Evolutionary conservation across 2,329 filamentous ascomycete species (phyloP), one percentile per base, ranked within the genome.

Genomic region (Penicillium vulpinum): DNA sequence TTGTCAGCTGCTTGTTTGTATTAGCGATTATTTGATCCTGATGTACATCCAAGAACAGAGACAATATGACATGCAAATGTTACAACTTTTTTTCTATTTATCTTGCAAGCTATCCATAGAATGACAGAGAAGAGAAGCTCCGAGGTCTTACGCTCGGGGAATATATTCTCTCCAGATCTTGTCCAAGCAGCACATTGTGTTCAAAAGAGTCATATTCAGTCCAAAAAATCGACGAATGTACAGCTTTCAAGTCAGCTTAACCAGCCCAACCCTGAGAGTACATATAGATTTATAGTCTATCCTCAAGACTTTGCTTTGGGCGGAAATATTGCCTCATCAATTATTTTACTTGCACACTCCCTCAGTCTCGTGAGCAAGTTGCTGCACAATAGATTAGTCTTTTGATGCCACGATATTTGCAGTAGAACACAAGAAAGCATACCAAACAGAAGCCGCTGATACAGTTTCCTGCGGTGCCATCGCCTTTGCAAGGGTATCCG

Each of bases 381-480:
- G 50, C 50, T 52, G 18, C 11, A 29, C 11, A 13, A 15, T 11
- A 22, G 3, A 13, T 52, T 16, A 52, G 40, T 9, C 1, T 29
- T n/a, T 22, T 13, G n/a, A 21, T 13, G 3, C 1, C 11, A 13
- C 5, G 2, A n/a, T 21, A 6, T 10, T 10, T 31, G 11, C 1
- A 2, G 15, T 16, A n/a, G 0, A 18, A 28, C 9, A 9, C 2
- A n/a, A 18, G 6, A 22, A 22, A 16, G 6, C 47, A 0, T 33
- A 51, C 53, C 47, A 56, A 16, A 5, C 53, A 56, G 33, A 51
- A 56, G 1, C 40, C 40, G 18, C 53, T 56, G 3, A 40, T 33
- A 31, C 53, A 56, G 31, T 51, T 46, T 22, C 53, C 53, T 5
- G 28, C 22, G 35, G 47, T 56, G n/a, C 53, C 53, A 28, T 56